These are phyloP conservation scores for Penicillium cinerascens DNA, from an alignment of 495 filamentous ascomycete species.

Conservation along the genomic window DNA sequence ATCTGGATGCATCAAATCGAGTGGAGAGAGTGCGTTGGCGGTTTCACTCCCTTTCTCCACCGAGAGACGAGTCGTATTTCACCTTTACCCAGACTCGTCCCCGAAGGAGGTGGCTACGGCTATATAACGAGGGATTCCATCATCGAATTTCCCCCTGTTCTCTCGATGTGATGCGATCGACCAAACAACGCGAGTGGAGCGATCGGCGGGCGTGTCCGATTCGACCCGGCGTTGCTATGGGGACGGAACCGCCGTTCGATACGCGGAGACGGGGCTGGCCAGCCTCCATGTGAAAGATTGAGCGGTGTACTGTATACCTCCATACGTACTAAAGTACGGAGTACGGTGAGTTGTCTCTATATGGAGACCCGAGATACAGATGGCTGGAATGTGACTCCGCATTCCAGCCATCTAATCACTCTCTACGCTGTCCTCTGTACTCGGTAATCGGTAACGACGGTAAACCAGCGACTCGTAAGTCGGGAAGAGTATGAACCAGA, in stretches of 20 bases:
- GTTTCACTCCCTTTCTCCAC: not conserved
- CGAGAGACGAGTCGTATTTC: not conserved
- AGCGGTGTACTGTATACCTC: not conserved
- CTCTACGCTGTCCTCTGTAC: too few relatives aligned
- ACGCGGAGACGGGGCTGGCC: slow-evolving; percentile 8
- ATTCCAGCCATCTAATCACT: slow-evolving; percentile 1
- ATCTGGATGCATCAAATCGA: not conserved
- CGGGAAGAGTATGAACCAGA: not conserved
- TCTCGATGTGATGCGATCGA: not conserved
- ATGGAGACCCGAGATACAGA: not conserved
- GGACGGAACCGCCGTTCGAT: not conserved
- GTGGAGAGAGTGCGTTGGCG: slow-evolving; percentile 3
- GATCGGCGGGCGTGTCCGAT: slow-evolving; percentile 14
- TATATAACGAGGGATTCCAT: not conserved
- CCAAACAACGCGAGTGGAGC: slow-evolving; percentile 1
- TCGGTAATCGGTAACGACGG: not conserved
- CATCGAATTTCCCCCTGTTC: not conserved
- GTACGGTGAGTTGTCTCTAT: not conserved
- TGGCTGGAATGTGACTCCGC: not conserved
- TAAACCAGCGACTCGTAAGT: not conserved
- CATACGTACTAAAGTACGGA: too few relatives aligned
- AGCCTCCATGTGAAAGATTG: slow-evolving; percentile 10
- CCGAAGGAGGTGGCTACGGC: too few relatives aligned
- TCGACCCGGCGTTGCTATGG: slow-evolving; percentile 11
- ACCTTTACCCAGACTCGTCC: not conserved